Percentiles rank a stretch among this genome's conserved stretches.
Evolutionary conservation across 345 rosid species (phyloP).

Genomic region (Viola odorata): DNA sequence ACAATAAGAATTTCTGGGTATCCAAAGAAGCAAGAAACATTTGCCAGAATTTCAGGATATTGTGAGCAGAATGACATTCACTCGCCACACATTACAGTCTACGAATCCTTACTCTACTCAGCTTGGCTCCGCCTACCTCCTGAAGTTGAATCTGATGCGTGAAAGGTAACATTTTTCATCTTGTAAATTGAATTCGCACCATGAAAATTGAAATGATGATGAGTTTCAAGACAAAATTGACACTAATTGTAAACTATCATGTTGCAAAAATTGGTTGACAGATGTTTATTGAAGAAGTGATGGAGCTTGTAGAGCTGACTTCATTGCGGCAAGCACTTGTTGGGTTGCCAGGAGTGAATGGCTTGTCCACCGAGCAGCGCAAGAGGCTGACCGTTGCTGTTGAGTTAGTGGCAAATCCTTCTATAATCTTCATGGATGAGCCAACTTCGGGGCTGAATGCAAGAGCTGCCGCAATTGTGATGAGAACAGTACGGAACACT

Average conservation of each 20-base stretch:
- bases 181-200: too few relatives aligned
- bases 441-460: constrained; percentile 50
- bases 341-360: constrained; percentile 79
- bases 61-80: constrained; percentile 79
- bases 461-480: constrained; percentile 49
- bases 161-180: constrained; percentile 37
- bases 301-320: constrained; percentile 76
- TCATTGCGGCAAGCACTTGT: constrained; percentile 53
- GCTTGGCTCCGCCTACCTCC: constrained; percentile 67
- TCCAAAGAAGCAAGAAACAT: constrained; percentile 73
- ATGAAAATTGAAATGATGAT: too few relatives aligned
- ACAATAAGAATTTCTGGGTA: constrained; percentile 61
- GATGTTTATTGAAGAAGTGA: constrained; percentile 54
- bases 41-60: constrained; percentile 73
- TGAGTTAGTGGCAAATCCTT: constrained; percentile 48
- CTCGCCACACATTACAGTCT: constrained; percentile 71
- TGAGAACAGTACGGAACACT: constrained; percentile 75
- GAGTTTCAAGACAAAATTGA: too few relatives aligned
- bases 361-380: constrained; percentile 77
- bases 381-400: constrained; percentile 75
- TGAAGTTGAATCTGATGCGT: constrained; percentile 37
- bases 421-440: constrained; percentile 50
- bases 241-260: too few relatives aligned
- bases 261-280: too few relatives aligned
- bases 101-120: constrained; percentile 68